A percentile compares a stretch with the other conserved stretches of the same genome.
Evolutionary conservation across 352 stramenopile species (phyloP).

Genomic region (Phytophthora sojae): DNA sequence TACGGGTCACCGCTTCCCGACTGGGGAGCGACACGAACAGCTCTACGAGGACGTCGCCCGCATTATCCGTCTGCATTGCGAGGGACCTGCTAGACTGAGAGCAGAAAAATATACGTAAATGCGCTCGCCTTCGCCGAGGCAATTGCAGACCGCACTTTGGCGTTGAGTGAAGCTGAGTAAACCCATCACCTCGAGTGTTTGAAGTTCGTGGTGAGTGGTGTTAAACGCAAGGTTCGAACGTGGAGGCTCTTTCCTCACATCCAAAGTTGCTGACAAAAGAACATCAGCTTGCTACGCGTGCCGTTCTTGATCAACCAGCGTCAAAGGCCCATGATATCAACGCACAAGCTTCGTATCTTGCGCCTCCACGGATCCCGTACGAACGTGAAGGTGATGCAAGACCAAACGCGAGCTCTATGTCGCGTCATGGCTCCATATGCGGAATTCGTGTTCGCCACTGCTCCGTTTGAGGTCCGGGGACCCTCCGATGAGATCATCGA

Average conservation of each 20-base stretch:
- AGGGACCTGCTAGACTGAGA: not conserved
- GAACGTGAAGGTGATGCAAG: conserved; percentile 58
- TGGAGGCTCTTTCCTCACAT: conserved; percentile 6
- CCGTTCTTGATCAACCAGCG: too few species aligned
- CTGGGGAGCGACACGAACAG: conserved; percentile 36
- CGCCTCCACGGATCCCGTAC: conserved; percentile 66
- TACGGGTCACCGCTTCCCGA: conserved; percentile 52
- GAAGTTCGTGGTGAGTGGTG: not conserved
- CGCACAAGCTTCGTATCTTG: conserved; percentile 45
- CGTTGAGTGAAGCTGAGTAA: not conserved
- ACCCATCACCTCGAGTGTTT: conserved; percentile 2
- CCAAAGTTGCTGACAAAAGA: not conserved
- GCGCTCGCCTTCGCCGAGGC: not conserved
- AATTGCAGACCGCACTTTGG: not conserved
- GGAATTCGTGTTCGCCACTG: conserved; percentile 65
- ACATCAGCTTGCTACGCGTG: not conserved
- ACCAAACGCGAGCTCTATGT: conserved; percentile 51
- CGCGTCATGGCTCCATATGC: conserved; percentile 38
- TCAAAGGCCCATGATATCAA: too few species aligned
- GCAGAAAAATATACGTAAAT: not conserved
- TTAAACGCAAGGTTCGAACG: not conserved
- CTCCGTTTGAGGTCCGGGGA: conserved; percentile 40
- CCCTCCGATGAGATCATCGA: conserved; percentile 47
- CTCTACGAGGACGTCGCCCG: conserved; percentile 43
- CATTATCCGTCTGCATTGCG: conserved; percentile 40